Base-by-base conservation (phyloP, 148 eudicot genomes). In the Pharnaceum exiguum region DNA sequence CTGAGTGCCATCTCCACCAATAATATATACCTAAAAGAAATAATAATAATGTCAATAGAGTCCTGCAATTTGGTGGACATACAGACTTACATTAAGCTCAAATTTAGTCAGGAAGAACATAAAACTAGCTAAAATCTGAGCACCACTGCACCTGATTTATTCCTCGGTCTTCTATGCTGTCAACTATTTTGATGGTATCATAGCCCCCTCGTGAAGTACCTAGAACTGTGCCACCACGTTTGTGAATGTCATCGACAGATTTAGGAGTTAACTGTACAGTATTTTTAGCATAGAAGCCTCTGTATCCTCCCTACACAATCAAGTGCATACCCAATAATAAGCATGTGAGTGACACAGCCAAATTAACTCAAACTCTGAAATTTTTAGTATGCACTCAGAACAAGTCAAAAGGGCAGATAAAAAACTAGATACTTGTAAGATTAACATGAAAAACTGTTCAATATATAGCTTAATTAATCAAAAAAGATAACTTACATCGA, bases 151-250 rank as follows among this genome's bases (percentile, higher is more conserved):
- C 97, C 86, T 90, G 97, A 57, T 90, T 90, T 57, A 90, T 83
- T 28, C 91, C 95, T 29, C 95, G 82, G 61, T 86, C 97, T 71
- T 84, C 82, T 74, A 90, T 86, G 64, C 89, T 90, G 62, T 86
- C 97, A 45, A 90, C 97, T 67, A 90, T 90, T 79, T 86, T 90
- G 55, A 67, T 67, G 66, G 91, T 82, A 63, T 79, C 84, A 70
- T 84, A 81, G 22, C 97, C 97, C 15, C 97, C 97, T 66, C 97
- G 70, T 76, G 97, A 90, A 63, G 97, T 90, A 77, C 79, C 89
- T 73, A 90, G 82, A 66, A 90, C 45, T 35, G 97, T 86, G 33
- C 97, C 97, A 54, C 97, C 97, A 57, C 90, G 90, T 69, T 82
- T 90, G 72, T 90, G 97, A 58, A 90, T 90, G 55, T 86, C 91